Conservation (phyloP, 2,329 filamentous ascomycete species). For the Microcyclospora tardicrescens region DNA sequence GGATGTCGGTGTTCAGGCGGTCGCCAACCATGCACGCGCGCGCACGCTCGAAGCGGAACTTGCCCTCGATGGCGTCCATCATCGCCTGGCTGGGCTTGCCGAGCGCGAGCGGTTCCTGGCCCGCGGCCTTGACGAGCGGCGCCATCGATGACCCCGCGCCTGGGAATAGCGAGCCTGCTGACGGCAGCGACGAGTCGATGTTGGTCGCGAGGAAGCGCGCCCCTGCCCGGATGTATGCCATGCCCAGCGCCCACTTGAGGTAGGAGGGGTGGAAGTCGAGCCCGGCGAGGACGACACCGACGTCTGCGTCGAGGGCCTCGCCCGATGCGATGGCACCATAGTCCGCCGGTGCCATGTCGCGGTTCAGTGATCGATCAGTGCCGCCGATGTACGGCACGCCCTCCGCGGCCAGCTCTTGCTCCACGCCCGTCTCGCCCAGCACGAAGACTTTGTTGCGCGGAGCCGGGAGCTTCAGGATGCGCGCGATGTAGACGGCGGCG, state of each 20-base stretch:
- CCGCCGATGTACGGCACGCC: slow-evolving; percentile 71
- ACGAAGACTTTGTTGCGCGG: slow-evolving; percentile 90
- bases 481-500: slow-evolving; percentile 85
- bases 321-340: slow-evolving; percentile 60
- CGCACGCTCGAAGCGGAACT: slow-evolving; percentile 74
- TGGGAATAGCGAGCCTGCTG: slow-evolving; percentile 70
- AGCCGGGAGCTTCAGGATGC: slow-evolving; percentile 67
- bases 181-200: slow-evolving; percentile 77
- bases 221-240: slow-evolving; percentile 72
- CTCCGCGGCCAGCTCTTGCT: slow-evolving; percentile 73
- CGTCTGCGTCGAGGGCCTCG: slow-evolving; percentile 71
- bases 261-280: slow-evolving; percentile 95
- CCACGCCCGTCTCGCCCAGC: slow-evolving; percentile 80
- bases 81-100: slow-evolving; percentile 97
- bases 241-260: slow-evolving; percentile 72
- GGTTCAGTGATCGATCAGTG: slow-evolving; percentile 63
- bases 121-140: slow-evolving; percentile 53
- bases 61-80: slow-evolving; percentile 98
- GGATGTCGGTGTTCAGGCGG: slow-evolving; percentile 85
- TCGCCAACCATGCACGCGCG: slow-evolving; percentile 95
- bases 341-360: slow-evolving; percentile 69
- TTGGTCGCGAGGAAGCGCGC: slow-evolving; percentile 90
- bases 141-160: slow-evolving; percentile 76
- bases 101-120: slow-evolving; percentile 58
- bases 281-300: slow-evolving; percentile 78